Evolutionary conservation across 805 yeast species (phyloP).

Genomic region (Osmozyma mogii): DNA sequence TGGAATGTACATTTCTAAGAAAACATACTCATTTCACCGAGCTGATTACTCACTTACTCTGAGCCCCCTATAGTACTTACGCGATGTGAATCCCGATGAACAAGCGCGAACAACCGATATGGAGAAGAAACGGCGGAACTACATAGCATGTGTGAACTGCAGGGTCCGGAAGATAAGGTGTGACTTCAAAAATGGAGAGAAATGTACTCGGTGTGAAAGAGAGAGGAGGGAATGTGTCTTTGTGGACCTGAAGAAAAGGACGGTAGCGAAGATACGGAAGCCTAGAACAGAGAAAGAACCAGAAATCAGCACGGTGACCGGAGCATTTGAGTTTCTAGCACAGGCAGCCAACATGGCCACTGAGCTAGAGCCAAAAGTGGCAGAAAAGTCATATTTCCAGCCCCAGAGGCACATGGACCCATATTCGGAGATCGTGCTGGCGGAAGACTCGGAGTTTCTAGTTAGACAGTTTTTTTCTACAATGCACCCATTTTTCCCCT

Average conservation of each 20-base stretch:
- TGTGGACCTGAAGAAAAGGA: constrained; percentile 24
- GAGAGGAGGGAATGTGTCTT: constrained; percentile 78
- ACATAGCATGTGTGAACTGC: constrained; percentile 81
- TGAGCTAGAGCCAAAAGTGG: too few species aligned
- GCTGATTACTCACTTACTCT: too few species aligned
- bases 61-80: too few species aligned
- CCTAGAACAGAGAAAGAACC: constrained; percentile 1
- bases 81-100: too few species aligned
- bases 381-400: constrained; percentile 37
- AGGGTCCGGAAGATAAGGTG: constrained; percentile 79
- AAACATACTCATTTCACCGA: too few species aligned
- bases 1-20: too few species aligned
- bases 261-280: constrained; percentile 4
- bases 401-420: constrained; percentile 9
- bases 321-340: constrained; percentile 66
- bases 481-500: constrained; percentile 88
- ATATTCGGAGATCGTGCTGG: constrained; percentile 36
- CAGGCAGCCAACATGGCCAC: constrained; percentile 69
- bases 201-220: constrained; percentile 78
- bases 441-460: constrained; percentile 35
- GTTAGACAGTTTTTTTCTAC: constrained; percentile 61
- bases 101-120: too few species aligned
- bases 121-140: too few species aligned
- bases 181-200: constrained; percentile 71
- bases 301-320: constrained; percentile 40